These are phyloP conservation scores for Sequoiadendron giganteum DNA, from an alignment of 75 land plant genomes.

Conservation along the genomic window DNA sequence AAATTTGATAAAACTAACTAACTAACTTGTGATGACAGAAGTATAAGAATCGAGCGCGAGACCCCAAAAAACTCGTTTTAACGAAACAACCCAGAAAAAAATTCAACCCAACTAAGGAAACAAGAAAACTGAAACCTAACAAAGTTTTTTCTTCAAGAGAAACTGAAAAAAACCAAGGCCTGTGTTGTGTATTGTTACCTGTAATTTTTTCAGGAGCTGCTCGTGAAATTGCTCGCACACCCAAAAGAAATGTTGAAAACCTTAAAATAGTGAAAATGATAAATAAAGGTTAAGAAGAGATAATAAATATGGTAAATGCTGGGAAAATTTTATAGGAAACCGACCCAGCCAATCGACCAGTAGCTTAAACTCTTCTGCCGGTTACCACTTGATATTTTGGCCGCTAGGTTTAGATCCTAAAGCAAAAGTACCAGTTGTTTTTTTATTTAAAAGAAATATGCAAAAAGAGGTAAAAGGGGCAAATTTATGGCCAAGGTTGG, in stretches of 20 bases:
- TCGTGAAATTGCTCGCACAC: not conserved
- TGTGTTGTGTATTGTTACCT: not conserved
- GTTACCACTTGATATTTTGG: not conserved
- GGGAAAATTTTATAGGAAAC: not conserved
- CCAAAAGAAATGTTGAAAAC: not conserved
- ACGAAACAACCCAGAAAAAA: no score
- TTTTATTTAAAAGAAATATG: no score
- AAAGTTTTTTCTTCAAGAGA: not conserved
- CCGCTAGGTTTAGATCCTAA: not conserved
- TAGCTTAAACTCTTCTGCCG: not conserved
- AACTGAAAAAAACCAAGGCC: not conserved
- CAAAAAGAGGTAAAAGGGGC: no score
- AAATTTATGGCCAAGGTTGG: no score
- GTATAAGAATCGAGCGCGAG: not conserved
- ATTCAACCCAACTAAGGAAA: no score
- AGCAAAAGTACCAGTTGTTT: no score
- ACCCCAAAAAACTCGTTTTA: not conserved
- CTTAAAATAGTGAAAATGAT: not conserved
- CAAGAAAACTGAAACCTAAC: no score
- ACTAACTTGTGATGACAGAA: not conserved
- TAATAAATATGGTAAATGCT: not conserved
- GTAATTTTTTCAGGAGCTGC: not conserved
- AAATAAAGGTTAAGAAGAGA: not conserved
- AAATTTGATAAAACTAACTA: no score
- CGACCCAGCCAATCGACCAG: not conserved